Evolutionary conservation across 306 rosid genomes (phyloP).

Genomic region (Pueraria montana): DNA sequence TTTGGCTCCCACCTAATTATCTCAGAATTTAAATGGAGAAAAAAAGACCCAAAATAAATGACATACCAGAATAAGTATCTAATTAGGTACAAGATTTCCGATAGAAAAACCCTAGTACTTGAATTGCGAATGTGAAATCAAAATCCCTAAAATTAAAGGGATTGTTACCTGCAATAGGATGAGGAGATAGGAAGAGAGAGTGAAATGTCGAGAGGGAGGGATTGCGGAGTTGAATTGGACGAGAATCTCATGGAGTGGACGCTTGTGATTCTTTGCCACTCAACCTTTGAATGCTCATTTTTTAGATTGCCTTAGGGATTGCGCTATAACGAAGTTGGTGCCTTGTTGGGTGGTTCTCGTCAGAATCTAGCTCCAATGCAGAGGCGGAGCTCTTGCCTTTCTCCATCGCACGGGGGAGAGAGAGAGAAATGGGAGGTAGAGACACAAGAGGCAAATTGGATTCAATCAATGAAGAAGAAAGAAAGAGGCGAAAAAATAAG

Average conservation of each 20-base stretch:
- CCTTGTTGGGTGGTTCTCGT: no score
- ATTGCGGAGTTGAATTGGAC: conserved; percentile 69
- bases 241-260: conserved; percentile 72
- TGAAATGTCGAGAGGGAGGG: conserved; percentile 66
- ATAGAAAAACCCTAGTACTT: background rate
- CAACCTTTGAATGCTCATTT: conserved; percentile 60
- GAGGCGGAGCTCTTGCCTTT: no score
- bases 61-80: background rate
- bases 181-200: conserved; percentile 73
- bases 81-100: background rate
- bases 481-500: no score
- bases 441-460: no score
- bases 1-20: background rate
- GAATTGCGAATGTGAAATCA: background rate
- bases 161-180: conserved; percentile 68
- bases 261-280: conserved; percentile 73
- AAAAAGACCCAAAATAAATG: background rate
- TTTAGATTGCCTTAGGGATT: no score
- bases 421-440: no score
- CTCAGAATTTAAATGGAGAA: background rate
- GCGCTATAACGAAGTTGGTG: no score
- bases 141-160: conserved; percentile 40
- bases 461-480: no score
- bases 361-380: no score
- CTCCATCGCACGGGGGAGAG: no score